Base-by-base conservation (phyloP, 495 filamentous ascomycete species). In the Aspergillus carlsbadensis region DNA sequence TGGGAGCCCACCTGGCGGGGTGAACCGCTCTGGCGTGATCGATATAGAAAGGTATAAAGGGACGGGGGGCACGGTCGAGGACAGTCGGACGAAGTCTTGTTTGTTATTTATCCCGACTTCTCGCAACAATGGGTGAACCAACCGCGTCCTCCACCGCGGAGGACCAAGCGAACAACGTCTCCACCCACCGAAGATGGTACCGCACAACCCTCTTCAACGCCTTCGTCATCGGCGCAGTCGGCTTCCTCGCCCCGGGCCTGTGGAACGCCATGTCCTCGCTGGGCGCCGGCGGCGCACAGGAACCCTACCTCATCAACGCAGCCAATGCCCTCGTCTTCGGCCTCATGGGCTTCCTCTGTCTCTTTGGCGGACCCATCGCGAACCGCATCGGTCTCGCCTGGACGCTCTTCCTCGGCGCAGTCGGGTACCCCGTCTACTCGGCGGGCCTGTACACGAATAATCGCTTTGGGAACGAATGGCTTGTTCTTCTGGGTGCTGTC, bases 191-290 rank as follows among this genome's bases (percentile, higher is more conserved):
- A 20, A 39, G 56, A 70, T 87, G 83, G 84, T 80, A 85, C 65
- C 77, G 79, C 36, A 78, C 78, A 4, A 81, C 83, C 0, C 78
- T 85, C 39, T 86, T 78, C 68, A 84, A 86, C 72, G 81, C 81
- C 22, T 72, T 62, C 31, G 49, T 73, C 18, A 72, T 75, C 40
- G 72, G 72, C 11, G 67, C 58, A 13, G 67, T 74, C 1, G 70
- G 70, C 22, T 75, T 75, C 48, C 50, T 72, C 17, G 70, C 70
- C 6, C 72, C 70, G 0, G 72, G 72, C 10, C 40, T 75, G 29
- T 73, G 65, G 66, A 78, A 78, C 59, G 85, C 85, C 14, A 87
- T 87, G 81, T 87, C 85, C 61, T 81, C 81, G 0, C 73, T 87
- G n/a, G 85, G 85, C 22, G 85, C 84, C 14, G 85, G 85, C 37